Conservation (phyloP, 2,329 filamentous ascomycete genomes). For the Pseudogymnoascus sp. region DNA sequence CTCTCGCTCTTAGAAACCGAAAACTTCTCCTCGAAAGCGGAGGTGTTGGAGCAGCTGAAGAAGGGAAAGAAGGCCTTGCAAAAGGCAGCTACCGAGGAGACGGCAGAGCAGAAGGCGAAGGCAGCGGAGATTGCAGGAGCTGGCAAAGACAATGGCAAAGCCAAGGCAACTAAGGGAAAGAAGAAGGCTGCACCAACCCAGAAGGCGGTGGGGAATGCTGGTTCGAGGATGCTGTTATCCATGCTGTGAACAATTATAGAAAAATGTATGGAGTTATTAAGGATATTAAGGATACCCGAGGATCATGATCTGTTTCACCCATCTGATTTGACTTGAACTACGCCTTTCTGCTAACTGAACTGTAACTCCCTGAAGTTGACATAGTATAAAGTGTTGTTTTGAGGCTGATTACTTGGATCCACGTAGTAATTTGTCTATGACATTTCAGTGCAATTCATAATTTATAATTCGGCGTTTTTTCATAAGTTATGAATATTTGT, state of each 20-base stretch:
- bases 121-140: constrained; percentile 39
- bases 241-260: constrained; percentile 35
- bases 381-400: neutral
- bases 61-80: constrained; percentile 65
- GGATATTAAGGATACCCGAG: constrained; percentile 7
- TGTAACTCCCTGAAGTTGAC: neutral
- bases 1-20: constrained; percentile 70
- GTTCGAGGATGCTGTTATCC: constrained; percentile 52
- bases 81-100: constrained; percentile 55
- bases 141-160: constrained; percentile 30
- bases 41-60: constrained; percentile 61
- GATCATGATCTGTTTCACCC: neutral
- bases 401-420: neutral
- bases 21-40: constrained; percentile 58
- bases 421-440: neutral
- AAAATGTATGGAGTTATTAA: constrained; percentile 11
- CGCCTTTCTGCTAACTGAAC: neutral
- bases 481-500: neutral
- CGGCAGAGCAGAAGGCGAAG: constrained; percentile 42
- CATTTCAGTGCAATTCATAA: neutral
- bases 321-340: neutral
- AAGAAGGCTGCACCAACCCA: constrained; percentile 36
- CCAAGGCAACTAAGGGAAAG: constrained; percentile 32
- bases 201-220: constrained; percentile 50
- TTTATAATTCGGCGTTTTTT: neutral